Conservation (phyloP, 164 flowering plant species). For the Liriodendron chinense region DNA sequence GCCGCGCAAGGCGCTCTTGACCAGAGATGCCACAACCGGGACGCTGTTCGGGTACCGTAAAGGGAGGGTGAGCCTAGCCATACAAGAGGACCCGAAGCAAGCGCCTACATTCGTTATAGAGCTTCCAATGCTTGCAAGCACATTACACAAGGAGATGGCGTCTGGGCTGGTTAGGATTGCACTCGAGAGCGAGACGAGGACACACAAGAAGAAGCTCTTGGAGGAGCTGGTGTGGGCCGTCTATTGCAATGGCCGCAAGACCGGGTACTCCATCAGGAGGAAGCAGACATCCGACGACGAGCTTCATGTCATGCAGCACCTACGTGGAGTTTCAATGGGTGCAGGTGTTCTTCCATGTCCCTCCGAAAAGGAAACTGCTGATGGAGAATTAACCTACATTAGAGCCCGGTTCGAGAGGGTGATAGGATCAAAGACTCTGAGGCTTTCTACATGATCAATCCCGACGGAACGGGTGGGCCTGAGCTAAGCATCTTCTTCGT, state of each 20-base stretch:
- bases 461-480: constrained; percentile 60
- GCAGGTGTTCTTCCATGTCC: constrained; percentile 77
- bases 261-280: constrained; percentile 71
- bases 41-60: constrained; percentile 73
- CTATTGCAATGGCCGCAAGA: constrained; percentile 73
- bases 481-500: constrained; percentile 89
- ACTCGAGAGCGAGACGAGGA: constrained; percentile 72
- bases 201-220: constrained; percentile 49
- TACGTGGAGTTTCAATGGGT: constrained; percentile 88
- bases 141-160: constrained; percentile 71
- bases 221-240: constrained; percentile 91
- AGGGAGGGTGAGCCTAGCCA: constrained; percentile 59
- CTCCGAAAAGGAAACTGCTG: constrained; percentile 33
- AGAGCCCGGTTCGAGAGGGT: constrained; percentile 80
- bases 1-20: constrained; percentile 47
- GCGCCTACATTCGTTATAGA: constrained; percentile 67
- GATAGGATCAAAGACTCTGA: constrained; percentile 82
- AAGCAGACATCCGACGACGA: constrained; percentile 66
- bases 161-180: constrained; percentile 67
- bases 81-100: constrained; percentile 71
- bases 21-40: constrained; percentile 49
- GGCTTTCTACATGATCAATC: constrained; percentile 77
- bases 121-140: constrained; percentile 53
- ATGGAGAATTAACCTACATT: constrained; percentile 76
- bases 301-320: constrained; percentile 56